Percentiles rank a stretch among this genome's conserved stretches.
phyloP scores from a whole-genome alignment of 2,329 filamentous ascomycete species.

The Lecanicillium sp. region DNA sequence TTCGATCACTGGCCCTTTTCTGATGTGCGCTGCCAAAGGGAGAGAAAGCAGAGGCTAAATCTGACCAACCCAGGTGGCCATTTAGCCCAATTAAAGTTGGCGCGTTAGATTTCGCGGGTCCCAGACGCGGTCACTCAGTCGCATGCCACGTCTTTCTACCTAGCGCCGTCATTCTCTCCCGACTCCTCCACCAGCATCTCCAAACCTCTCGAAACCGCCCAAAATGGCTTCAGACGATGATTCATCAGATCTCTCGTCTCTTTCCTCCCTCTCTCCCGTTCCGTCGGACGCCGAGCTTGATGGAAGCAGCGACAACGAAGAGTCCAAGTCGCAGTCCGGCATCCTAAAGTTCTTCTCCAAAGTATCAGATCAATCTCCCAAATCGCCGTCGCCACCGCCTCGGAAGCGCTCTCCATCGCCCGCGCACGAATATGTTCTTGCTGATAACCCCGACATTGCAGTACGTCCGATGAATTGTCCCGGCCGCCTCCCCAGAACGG shows the following conservation, averaged over 20 bases:
- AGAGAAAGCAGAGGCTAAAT: no score
- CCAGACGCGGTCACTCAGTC: slow-evolving; percentile 10
- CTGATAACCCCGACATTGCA: slow-evolving; percentile 86
- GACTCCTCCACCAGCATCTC: slow-evolving; percentile 22
- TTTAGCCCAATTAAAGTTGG: slow-evolving; percentile 6
- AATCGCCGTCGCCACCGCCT: slow-evolving; percentile 55
- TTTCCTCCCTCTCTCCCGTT: slow-evolving; percentile 38
- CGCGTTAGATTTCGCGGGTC: slow-evolving; percentile 20
- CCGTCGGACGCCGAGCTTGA: slow-evolving; percentile 43
- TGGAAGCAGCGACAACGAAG: slow-evolving; percentile 25
- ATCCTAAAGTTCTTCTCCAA: slow-evolving; percentile 63
- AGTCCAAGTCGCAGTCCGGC: slow-evolving; percentile 40
- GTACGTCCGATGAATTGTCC: slow-evolving; percentile 48
- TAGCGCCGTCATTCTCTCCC: slow-evolving; percentile 17
- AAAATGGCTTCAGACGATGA: slow-evolving; percentile 53
- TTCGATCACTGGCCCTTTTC: no score
- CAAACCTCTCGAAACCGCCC: slow-evolving; percentile 20
- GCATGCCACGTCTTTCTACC: slow-evolving; percentile 9
- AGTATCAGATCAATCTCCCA: slow-evolving; percentile 40
- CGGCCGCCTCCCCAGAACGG: no score
- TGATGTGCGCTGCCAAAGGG: no score
- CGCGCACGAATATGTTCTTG: slow-evolving; percentile 80
- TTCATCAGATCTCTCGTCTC: slow-evolving; percentile 54
- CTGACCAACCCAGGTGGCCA: no score
- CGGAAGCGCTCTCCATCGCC: slow-evolving; percentile 81